Evolutionary conservation across 768 basidiomycete genomes (phyloP), one percentile per base, ranked within the genome.

Genomic region (Phanerochaete carnosa): DNA sequence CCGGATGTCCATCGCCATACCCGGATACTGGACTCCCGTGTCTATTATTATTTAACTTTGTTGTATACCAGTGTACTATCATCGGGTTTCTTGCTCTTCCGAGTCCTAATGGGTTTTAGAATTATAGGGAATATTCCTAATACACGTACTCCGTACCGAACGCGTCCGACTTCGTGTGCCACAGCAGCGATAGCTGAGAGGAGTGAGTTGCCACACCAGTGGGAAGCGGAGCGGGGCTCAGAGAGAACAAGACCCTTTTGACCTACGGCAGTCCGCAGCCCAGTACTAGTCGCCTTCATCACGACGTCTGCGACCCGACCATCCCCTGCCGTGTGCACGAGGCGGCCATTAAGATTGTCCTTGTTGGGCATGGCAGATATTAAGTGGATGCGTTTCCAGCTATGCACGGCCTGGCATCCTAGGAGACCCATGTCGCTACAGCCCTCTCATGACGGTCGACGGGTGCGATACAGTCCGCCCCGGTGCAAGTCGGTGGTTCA

Each of bases 31-130:
- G 23, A 19, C 37, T 23, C 11, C 54, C 23, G 19, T 55, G 54
- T 55, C 51, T 55, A 55, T 55, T 39, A 43, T 15, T 55, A 55
- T 55, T 55, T 55, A 55, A 43, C 54, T 55, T 35, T 55, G 43
- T 23, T 55, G 54, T 55, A 55, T 23, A 37, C 39, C 43, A 55
- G 35, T 55, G 54, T 55, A 55, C 22, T 37, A 55, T 15, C 54
- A 55, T 23, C 35, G 13, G 4, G 39, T 8, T 19, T 43, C 33
- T 55, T 39, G 23, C 35, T 52, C 30, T 23, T 52, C 51, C 30
- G 30, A 32, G 49, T 35, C 39, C 8, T 43, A 19, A 12, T 43
- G 4, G 33, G 19, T 4, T 19, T 43, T 43, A 43, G 39, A 43
- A 9, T 9, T 43, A 43, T 43, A 7, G 19, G 39, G 19, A 8